Percentiles rank a stretch among this genome's conserved stretches.
Evolutionary conservation across 2,329 filamentous ascomycete genomes (phyloP).

Genomic region (Curvularia verruculosa): DNA sequence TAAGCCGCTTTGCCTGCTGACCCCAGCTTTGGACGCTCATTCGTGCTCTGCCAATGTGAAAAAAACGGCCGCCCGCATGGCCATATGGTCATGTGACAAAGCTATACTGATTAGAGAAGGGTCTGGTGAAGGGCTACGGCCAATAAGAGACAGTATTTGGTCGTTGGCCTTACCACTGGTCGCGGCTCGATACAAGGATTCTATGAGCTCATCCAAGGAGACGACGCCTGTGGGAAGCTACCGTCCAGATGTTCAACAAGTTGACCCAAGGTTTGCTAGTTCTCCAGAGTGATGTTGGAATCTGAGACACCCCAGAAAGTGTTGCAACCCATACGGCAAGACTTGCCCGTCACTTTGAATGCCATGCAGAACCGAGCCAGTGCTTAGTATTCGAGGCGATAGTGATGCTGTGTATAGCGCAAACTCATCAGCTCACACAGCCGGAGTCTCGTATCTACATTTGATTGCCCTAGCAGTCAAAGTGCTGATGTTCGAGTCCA

Average conservation of each 20-base stretch:
- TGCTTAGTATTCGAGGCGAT: neutral
- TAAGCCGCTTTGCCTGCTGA: conserved; percentile 38
- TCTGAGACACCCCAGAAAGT: neutral
- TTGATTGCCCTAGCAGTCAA: neutral
- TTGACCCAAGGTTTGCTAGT: conserved; percentile 2
- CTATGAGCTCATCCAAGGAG: conserved; percentile 5
- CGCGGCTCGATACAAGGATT: conserved; percentile 37
- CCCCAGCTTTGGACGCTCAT: conserved; percentile 38
- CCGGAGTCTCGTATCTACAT: conserved; percentile 3
- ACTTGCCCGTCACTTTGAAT: neutral
- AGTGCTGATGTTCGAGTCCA: conserved; percentile 10
- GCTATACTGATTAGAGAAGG: conserved; percentile 28
- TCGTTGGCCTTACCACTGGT: conserved; percentile 28
- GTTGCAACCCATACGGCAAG: neutral
- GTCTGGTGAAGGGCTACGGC: conserved; percentile 19
- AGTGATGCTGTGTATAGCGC: conserved; percentile 1
- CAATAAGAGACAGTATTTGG: conserved; percentile 31
- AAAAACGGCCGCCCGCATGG: conserved; percentile 32
- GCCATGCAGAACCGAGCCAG: neutral
- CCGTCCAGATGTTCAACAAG: conserved; percentile 2
- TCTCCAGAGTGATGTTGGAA: neutral
- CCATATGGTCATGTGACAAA: conserved; percentile 38
- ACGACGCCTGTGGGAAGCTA: conserved; percentile 2
- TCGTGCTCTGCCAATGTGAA: conserved; percentile 38
- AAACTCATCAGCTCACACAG: conserved; percentile 1